Evolutionary conservation across 208 protist genomes (phyloP).

Genomic region (Crithidia expoeki): DNA sequence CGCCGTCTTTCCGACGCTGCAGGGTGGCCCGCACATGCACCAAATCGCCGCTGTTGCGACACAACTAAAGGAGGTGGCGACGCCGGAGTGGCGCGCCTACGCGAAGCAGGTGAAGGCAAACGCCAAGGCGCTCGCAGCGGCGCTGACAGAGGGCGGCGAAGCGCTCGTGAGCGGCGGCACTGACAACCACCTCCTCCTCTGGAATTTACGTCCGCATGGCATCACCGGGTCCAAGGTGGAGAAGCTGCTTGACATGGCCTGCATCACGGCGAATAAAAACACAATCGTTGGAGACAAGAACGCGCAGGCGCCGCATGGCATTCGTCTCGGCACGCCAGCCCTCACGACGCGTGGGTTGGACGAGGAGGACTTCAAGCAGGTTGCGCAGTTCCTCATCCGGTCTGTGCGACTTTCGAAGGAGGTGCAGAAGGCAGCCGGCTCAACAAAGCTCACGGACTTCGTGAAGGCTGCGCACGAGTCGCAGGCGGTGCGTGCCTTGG

Average conservation of each 20-base stretch:
- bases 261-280: constrained; percentile 98
- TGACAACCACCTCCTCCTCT: constrained; percentile 98
- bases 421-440: constrained; percentile 65
- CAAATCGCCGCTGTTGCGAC: constrained; percentile 97
- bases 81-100: constrained; percentile 96
- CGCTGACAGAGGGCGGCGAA: constrained; percentile 88
- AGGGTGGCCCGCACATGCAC: constrained; percentile 99
- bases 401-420: constrained; percentile 81
- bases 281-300: constrained; percentile 94
- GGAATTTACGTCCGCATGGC: constrained; percentile 95
- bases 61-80: constrained; percentile 94
- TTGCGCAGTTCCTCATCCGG: constrained; percentile 92
- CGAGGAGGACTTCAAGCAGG: constrained; percentile 90
- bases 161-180: constrained; percentile 96
- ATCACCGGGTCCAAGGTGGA: constrained; percentile 97
- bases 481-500: constrained; percentile 54
- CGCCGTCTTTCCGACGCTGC: constrained; percentile 97
- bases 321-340: constrained; percentile 96
- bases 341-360: constrained; percentile 95
- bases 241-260: constrained; percentile 90
- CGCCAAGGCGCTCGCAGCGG: constrained; percentile 79
- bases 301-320: constrained; percentile 93
- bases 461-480: constrained; percentile 54
- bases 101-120: constrained; percentile 93
- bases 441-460: constrained; percentile 84